Evolutionary conservation across 2,329 filamentous ascomycete species (phyloP).

Genomic region (Graphiopsis chlorocephala): DNA sequence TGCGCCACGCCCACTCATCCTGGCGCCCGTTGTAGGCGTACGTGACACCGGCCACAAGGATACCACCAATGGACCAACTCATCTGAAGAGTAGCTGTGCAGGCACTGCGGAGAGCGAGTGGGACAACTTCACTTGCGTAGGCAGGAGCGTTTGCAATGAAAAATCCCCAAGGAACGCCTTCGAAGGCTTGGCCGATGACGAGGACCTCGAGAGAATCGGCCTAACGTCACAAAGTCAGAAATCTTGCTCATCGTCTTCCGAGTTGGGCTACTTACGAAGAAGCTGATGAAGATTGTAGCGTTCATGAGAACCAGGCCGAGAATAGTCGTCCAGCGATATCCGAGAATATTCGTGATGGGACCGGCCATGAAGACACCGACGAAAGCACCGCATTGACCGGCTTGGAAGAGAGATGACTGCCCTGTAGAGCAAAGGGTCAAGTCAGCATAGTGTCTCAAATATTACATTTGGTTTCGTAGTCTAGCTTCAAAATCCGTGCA

Average conservation of each 20-base stretch:
- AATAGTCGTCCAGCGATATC: constrained; percentile 58
- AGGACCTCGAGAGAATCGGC: constrained; percentile 43
- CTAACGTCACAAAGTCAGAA: constrained; percentile 17
- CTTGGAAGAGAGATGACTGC: constrained; percentile 54
- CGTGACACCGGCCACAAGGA: constrained; percentile 71
- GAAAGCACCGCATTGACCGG: constrained; percentile 56
- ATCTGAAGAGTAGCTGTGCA: constrained; percentile 73
- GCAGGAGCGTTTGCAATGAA: constrained; percentile 62
- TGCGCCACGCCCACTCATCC: constrained; percentile 67
- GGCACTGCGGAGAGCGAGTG: constrained; percentile 67
- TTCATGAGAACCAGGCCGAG: constrained; percentile 54
- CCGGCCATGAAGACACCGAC: constrained; percentile 58
- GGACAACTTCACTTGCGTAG: constrained; percentile 63
- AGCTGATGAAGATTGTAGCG: constrained; percentile 56
- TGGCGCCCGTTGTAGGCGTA: constrained; percentile 62
- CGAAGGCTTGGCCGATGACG: constrained; percentile 54
- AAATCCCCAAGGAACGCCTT: constrained; percentile 56
- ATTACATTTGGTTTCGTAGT: too few species aligned
- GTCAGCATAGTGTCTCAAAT: too few species aligned
- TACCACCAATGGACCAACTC: constrained; percentile 73
- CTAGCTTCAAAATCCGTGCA: too few species aligned
- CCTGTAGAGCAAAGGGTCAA: too few species aligned
- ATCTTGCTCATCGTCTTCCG: not conserved
- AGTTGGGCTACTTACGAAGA: constrained; percentile 39
- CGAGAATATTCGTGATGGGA: constrained; percentile 55